Conservation (phyloP, 2,329 filamentous ascomycete species). For the Dothiorella sarmentorum region DNA sequence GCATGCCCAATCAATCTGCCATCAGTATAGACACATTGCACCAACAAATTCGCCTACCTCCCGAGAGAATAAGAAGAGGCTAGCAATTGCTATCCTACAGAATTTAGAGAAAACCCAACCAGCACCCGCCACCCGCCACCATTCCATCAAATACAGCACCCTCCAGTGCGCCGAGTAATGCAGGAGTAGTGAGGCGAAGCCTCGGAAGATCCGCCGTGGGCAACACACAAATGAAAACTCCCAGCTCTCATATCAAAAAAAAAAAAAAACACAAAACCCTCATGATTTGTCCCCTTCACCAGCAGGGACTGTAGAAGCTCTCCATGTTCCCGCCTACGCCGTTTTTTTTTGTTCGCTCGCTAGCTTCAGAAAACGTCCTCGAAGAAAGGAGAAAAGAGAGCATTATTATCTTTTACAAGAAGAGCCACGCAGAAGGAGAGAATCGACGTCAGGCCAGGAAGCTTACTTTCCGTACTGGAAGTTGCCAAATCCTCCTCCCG, state of each 20-base stretch:
- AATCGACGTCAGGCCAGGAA: neutral
- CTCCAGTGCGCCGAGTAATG: slow-evolving; percentile 17
- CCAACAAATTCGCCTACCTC: no score
- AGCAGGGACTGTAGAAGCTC: neutral
- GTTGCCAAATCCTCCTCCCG: slow-evolving; percentile 72
- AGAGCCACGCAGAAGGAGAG: slow-evolving; percentile 1
- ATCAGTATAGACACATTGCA: neutral
- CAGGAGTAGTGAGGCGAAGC: slow-evolving; percentile 16
- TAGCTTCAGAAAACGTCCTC: neutral
- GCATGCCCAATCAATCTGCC: neutral
- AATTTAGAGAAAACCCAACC: slow-evolving; percentile 10
- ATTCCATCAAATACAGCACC: slow-evolving; percentile 3
- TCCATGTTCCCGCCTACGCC: slow-evolving; percentile 3
- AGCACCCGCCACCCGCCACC: slow-evolving; percentile 11
- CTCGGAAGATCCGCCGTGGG: slow-evolving; percentile 14
- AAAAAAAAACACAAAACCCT: no score
- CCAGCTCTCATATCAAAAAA: slow-evolving; percentile 14
- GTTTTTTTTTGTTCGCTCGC: slow-evolving; percentile 5
- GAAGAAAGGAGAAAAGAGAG: neutral
- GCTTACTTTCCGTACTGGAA: slow-evolving; percentile 46
- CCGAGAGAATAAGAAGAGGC: slow-evolving; percentile 4
- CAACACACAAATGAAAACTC: slow-evolving; percentile 17
- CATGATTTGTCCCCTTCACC: neutral
- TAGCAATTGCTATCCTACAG: slow-evolving; percentile 12
- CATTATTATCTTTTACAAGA: slow-evolving; percentile 18